A percentile compares a stretch with the other conserved stretches of the same genome.
These are phyloP conservation scores for Staphylotrichum longicolle DNA, from an alignment of 495 filamentous ascomycete species.

Conservation along the genomic window DNA sequence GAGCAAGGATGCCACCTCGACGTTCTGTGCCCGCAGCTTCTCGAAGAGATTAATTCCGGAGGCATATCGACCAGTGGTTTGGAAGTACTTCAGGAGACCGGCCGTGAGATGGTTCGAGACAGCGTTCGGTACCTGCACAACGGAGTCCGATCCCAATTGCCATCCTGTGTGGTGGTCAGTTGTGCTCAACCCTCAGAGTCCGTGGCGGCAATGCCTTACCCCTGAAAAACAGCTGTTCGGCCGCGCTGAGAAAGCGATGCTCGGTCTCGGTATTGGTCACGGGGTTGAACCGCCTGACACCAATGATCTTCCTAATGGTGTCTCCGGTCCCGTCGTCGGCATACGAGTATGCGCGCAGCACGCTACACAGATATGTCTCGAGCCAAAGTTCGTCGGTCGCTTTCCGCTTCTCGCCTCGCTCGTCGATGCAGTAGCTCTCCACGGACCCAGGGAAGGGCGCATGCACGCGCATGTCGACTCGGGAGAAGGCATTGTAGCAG, in stretches of 20 bases:
- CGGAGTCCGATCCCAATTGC: slow-evolving; percentile 93
- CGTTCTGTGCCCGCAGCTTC: slow-evolving; percentile 84
- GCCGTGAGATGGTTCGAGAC: slow-evolving; percentile 94
- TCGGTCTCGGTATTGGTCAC: slow-evolving; percentile 96
- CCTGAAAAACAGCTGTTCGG: slow-evolving; percentile 91
- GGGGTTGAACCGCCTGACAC: slow-evolving; percentile 92
- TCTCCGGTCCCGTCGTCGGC: slow-evolving; percentile 93
- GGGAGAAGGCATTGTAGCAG: slow-evolving; percentile 99
- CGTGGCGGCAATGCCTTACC: slow-evolving; percentile 50
- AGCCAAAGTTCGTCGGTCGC: slow-evolving; percentile 93
- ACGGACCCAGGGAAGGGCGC: slow-evolving; percentile 94
- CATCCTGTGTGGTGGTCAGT: slow-evolving; percentile 57
- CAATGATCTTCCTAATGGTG: slow-evolving; percentile 87
- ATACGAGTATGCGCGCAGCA: slow-evolving; percentile 90
- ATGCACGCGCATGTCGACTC: slow-evolving; percentile 96
- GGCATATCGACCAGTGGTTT: slow-evolving; percentile 89
- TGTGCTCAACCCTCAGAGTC: not conserved
- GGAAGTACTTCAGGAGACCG: slow-evolving; percentile 93
- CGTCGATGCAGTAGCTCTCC: slow-evolving; percentile 94
- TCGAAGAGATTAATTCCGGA: slow-evolving; percentile 98
- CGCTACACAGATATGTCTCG: slow-evolving; percentile 93
- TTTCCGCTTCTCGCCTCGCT: slow-evolving; percentile 87
- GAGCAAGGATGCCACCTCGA: slow-evolving; percentile 90
- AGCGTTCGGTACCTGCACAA: slow-evolving; percentile 94
- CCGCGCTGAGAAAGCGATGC: slow-evolving; percentile 92